Base-by-base conservation (phyloP, 495 filamentous ascomycete genomes). In the Chaetomidium leptoderma region DNA sequence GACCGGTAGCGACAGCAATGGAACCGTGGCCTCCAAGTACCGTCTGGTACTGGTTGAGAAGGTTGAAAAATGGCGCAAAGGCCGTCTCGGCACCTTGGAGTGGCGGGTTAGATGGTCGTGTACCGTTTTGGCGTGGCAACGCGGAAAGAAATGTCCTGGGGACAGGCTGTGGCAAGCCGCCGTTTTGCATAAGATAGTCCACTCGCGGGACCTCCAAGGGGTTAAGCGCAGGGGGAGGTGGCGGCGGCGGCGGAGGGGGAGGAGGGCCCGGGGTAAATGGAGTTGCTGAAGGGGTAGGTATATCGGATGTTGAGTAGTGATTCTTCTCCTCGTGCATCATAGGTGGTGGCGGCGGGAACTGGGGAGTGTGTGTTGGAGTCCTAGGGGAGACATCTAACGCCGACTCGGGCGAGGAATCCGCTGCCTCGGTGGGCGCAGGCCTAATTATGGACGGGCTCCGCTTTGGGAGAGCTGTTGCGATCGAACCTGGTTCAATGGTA, bases 1-100 rank as follows among this genome's bases (percentile, higher is more conserved):
- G 97, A 2, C 95, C 95, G 6, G 95, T 97, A 23, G 93, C 93
- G 0, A 99, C 95, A 6, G 95, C 95, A 16, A 99, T 70, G 7
- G 91, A 96, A 2, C 95, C 95, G 66, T 86, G 90, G 47, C 85
- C 87, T 19, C 75, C 74, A 55, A 97, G 81, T 9, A 99, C 91
- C 8, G 83, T 78, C 48, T 85, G 76, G 66, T 96, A 97, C 55
- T 92, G 86, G 64, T 96, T 89, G 19, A 99, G 76, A 13, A 96
- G 76, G 44, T 82, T 83, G 64, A 88, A 85, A 63, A 90, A 86
- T 0, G 90, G 89, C 27, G 83, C 82, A 67, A 96, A 97, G 24
- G 95, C 74, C 24, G 77, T 82, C 36, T 83, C 79, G 30, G 87
- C 83, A 24, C 81, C 80, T 24, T 71, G 68, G n/a, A 81, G 67